A percentile compares a stretch with the other conserved stretches of the same genome.
These are phyloP conservation scores for Purpureocillium lavendulum DNA, from an alignment of 2,329 filamentous ascomycete species.

Conservation along the genomic window DNA sequence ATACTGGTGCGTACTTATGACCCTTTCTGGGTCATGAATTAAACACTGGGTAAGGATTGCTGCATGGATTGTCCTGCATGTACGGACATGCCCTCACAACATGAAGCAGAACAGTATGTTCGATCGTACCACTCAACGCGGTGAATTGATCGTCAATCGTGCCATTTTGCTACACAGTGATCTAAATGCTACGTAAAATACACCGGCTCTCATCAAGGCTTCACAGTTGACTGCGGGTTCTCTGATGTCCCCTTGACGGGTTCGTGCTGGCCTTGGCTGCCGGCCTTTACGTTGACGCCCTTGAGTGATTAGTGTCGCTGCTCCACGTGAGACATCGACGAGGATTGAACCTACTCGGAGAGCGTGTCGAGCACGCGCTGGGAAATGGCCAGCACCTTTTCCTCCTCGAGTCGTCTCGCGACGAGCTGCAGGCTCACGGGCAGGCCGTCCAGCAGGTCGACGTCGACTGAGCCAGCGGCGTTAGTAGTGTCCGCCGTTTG, in stretches of 20 bases:
- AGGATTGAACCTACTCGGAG: background rate
- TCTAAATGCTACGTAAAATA: background rate
- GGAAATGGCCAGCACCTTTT: conserved; percentile 28
- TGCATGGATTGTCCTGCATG: too few species aligned
- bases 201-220: too few species aligned
- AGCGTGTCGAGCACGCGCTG: conserved; percentile 14
- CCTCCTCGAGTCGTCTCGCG: conserved; percentile 31
- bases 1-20: too few species aligned
- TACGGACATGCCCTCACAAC: too few species aligned
- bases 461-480: conserved; percentile 23
- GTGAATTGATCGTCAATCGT: too few species aligned
- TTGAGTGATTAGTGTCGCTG: background rate
- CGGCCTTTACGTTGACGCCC: background rate
- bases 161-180: background rate
- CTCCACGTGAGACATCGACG: background rate
- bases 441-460: conserved; percentile 28
- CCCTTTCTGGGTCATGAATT: too few species aligned
- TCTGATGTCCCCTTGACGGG: too few species aligned
- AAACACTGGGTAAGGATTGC: too few species aligned
- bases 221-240: too few species aligned
- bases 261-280: too few species aligned
- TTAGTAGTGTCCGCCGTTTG: background rate
- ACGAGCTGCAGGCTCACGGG: conserved; percentile 35
- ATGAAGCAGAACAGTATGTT: too few species aligned
- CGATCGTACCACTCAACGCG: too few species aligned